Percentiles rank a stretch among this genome's conserved stretches.
These are phyloP conservation scores for Dalbergia cochinchinensis DNA, from an alignment of 306 rosid genomes.

Conservation along the genomic window DNA sequence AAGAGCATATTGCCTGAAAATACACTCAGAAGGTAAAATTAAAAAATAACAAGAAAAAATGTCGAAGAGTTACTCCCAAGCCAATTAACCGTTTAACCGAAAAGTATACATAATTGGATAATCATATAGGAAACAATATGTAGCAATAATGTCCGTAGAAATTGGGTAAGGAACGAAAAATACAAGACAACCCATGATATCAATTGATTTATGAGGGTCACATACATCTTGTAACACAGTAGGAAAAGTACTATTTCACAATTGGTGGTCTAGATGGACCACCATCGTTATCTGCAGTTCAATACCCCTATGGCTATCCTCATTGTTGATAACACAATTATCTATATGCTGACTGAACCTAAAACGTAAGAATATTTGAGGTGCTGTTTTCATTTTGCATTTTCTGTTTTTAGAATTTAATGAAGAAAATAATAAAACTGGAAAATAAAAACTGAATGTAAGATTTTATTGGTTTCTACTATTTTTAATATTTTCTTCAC, in stretches of 20 bases:
- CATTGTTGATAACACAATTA: background rate
- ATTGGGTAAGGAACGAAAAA: background rate
- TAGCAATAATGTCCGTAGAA: conserved; percentile 2
- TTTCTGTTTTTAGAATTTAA: too few species aligned
- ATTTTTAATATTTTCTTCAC: too few species aligned
- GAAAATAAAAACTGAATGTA: too few species aligned
- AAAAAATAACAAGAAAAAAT: background rate
- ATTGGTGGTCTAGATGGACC: background rate
- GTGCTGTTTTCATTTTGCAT: too few species aligned
- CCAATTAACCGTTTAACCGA: background rate
- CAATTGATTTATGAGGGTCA: conserved; percentile 2
- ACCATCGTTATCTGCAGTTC: background rate
- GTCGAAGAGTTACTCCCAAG: background rate
- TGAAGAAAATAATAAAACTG: too few species aligned
- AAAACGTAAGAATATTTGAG: background rate
- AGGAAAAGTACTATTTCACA: background rate
- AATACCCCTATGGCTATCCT: background rate
- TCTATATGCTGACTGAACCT: background rate
- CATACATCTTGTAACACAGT: background rate
- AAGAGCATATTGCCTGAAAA: background rate
- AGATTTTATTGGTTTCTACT: too few species aligned
- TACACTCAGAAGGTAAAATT: background rate
- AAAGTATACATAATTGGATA: background rate
- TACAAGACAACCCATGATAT: conserved; percentile 15
- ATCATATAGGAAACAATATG: background rate